Evolutionary conservation across 2,329 filamentous ascomycete genomes (phyloP).

Genomic region (Neonectria ditissima): DNA sequence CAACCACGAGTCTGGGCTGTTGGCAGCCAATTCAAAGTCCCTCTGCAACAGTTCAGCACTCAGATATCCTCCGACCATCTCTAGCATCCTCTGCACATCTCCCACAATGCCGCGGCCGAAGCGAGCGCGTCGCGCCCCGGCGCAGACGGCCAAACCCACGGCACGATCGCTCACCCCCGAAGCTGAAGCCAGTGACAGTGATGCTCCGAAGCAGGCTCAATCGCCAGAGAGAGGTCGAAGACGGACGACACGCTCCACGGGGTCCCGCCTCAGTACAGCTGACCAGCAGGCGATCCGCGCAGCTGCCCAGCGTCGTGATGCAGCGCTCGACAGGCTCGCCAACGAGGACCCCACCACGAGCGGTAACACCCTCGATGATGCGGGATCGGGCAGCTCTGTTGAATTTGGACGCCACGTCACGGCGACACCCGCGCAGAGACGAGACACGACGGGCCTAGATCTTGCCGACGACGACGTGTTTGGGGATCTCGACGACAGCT

Average conservation of each 20-base stretch:
- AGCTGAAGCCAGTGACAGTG: conserved; percentile 30
- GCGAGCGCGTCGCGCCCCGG: conserved; percentile 45
- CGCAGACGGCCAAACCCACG: conserved; percentile 39
- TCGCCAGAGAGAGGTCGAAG: conserved; percentile 42
- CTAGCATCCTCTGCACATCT: neutral
- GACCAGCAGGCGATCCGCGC: conserved; percentile 45
- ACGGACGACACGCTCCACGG: conserved; percentile 42
- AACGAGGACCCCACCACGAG: conserved; percentile 49
- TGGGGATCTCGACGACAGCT: conserved; percentile 58
- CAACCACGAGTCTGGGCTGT: conserved; percentile 14
- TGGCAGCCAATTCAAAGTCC: conserved; percentile 4
- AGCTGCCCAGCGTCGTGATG: conserved; percentile 49
- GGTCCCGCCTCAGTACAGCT: conserved; percentile 32
- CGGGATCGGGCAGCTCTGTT: conserved; percentile 49
- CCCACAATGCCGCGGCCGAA: conserved; percentile 47
- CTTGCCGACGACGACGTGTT: conserved; percentile 62
- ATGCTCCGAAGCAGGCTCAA: conserved; percentile 24
- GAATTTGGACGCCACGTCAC: conserved; percentile 54
- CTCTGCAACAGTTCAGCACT: conserved; percentile 15
- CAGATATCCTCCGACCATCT: neutral
- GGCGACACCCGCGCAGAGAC: conserved; percentile 50
- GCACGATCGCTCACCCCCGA: conserved; percentile 36
- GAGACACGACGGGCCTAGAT: conserved; percentile 62
- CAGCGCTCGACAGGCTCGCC: conserved; percentile 52
- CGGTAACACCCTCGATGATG: conserved; percentile 43